Conservation (phyloP, 345 rosid species). For the Euclidium syriacum region DNA sequence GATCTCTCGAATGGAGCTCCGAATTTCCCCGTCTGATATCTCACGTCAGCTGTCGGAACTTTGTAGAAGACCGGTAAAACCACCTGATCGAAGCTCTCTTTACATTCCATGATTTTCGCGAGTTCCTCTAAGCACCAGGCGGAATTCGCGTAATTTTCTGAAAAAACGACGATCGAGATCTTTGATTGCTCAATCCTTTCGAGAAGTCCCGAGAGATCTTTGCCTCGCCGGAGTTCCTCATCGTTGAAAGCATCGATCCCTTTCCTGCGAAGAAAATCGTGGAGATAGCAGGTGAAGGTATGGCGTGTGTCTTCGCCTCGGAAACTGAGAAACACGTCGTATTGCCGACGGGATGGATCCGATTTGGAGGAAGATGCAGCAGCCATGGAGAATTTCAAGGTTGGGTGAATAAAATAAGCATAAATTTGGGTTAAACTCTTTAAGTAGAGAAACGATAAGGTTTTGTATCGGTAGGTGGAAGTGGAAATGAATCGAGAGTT, state of each 20-base stretch:
- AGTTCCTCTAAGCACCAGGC: slow-evolving; percentile 32
- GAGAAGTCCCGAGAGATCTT: slow-evolving; percentile 1
- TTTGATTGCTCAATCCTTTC: slow-evolving; percentile 23
- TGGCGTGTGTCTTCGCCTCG: slow-evolving; percentile 30
- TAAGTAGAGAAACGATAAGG: too few species aligned
- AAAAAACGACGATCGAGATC: slow-evolving; percentile 24
- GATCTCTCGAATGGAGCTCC: slow-evolving; percentile 17
- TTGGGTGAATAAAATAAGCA: neutral
- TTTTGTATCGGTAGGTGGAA: too few species aligned
- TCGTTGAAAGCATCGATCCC: slow-evolving; percentile 28
- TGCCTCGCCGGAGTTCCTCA: slow-evolving; percentile 19
- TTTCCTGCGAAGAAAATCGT: slow-evolving; percentile 16
- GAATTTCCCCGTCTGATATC: slow-evolving; percentile 13
- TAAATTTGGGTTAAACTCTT: too few species aligned
- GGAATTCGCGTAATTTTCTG: slow-evolving; percentile 18
- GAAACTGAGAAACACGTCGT: slow-evolving; percentile 33
- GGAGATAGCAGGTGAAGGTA: slow-evolving; percentile 20
- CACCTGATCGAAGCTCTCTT: neutral
- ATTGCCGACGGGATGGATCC: slow-evolving; percentile 17
- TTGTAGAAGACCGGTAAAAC: slow-evolving; percentile 31
- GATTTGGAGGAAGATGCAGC: neutral
- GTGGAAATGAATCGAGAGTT: too few species aligned
- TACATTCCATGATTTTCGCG: slow-evolving; percentile 19
- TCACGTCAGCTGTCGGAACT: slow-evolving; percentile 16
- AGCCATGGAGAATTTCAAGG: slow-evolving; percentile 1